Evolutionary conservation across 768 basidiomycete genomes (phyloP).

Genomic region (Tricholoma sp.): DNA sequence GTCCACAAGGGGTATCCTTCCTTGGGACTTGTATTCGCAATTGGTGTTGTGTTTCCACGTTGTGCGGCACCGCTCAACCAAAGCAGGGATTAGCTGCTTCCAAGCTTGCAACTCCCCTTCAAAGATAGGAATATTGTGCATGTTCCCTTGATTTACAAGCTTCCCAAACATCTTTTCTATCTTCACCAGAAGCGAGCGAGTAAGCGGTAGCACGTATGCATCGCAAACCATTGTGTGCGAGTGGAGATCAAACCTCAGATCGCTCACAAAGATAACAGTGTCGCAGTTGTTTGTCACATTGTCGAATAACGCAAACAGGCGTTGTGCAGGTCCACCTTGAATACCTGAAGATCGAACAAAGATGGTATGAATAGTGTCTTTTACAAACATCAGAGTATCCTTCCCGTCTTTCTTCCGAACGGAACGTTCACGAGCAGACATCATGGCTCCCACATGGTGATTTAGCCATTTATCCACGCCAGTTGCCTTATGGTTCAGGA

Average conservation of each 20-base stretch:
- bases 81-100: slow-evolving; percentile 35
- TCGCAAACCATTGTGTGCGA: slow-evolving; percentile 39
- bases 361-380: slow-evolving; percentile 24
- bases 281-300: slow-evolving; percentile 16
- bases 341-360: slow-evolving; percentile 17
- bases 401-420: slow-evolving; percentile 4
- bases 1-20: slow-evolving; percentile 24
- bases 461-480: slow-evolving; percentile 21
- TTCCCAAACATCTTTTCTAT: slow-evolving; percentile 9
- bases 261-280: slow-evolving; percentile 32
- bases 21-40: slow-evolving; percentile 30
- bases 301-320: slow-evolving; percentile 19
- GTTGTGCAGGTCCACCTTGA: slow-evolving; percentile 10
- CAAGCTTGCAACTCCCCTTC: slow-evolving; percentile 29
- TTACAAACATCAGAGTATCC: slow-evolving; percentile 22
- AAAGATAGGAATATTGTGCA: neutral
- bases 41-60: slow-evolving; percentile 30
- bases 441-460: slow-evolving; percentile 15
- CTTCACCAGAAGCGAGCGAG: slow-evolving; percentile 4
- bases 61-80: slow-evolving; percentile 34
- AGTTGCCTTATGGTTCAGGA: slow-evolving; percentile 10
- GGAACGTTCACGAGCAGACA: slow-evolving; percentile 9
- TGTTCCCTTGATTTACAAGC: neutral
- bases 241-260: slow-evolving; percentile 33
- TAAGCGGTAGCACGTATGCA: slow-evolving; percentile 33